Conservation (phyloP, 225 moss, liverwort and hornwort species). For the Lunularia cruciata region DNA sequence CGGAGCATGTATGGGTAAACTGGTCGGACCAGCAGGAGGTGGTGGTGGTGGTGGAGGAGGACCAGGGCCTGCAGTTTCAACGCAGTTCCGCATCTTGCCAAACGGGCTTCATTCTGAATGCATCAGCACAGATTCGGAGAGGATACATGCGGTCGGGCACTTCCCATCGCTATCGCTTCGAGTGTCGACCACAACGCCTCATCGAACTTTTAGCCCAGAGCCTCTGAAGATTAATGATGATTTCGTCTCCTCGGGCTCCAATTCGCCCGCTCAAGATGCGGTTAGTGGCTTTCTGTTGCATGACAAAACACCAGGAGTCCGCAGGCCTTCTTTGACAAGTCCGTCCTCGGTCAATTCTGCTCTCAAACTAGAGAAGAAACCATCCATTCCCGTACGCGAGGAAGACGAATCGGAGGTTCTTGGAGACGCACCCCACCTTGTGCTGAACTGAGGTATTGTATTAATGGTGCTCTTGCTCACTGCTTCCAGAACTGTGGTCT, state of each 20-base stretch:
- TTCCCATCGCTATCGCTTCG: conserved; percentile 27
- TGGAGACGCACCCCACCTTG: background rate
- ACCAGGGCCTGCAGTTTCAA: conserved; percentile 27
- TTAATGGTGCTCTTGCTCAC: too few species aligned
- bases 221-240: conserved; percentile 44
- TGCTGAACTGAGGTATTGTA: conserved; percentile 23
- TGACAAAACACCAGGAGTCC: conserved; percentile 22
- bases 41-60: conserved; percentile 27
- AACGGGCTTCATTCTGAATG: conserved; percentile 28
- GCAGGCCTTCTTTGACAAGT: conserved; percentile 12
- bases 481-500: too few species aligned
- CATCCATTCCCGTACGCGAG: conserved; percentile 8
- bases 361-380: conserved; percentile 13
- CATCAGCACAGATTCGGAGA: conserved; percentile 34
- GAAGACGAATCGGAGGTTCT: background rate
- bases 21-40: conserved; percentile 45
- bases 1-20: conserved; percentile 51
- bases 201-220: conserved; percentile 43
- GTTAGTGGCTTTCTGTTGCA: conserved; percentile 32
- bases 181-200: conserved; percentile 30
- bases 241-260: conserved; percentile 24
- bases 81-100: conserved; percentile 47
- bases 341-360: conserved; percentile 5
- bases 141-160: conserved; percentile 30
- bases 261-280: conserved; percentile 27